Evolutionary conservation across 192 early-diverging fungal species (phyloP), one percentile per base, ranked within the genome.

Genomic region (Diversispora epigaea): DNA sequence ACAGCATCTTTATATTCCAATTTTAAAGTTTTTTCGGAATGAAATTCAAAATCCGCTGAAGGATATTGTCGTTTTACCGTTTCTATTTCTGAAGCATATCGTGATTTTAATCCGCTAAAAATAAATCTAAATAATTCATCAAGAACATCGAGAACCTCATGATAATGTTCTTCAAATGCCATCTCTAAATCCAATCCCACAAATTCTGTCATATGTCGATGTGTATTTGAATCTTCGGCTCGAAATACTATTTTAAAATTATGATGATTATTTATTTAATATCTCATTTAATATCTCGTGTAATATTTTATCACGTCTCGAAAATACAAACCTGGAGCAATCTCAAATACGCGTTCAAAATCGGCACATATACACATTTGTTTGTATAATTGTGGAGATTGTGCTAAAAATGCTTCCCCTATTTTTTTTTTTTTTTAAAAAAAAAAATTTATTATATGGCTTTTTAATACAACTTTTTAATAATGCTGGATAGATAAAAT

Each of bases 321-420:
- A 12, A 14, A 14, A 14, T 32, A 22, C 43, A 12, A 62, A 73
- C 71, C 71, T 0, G 93, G 93, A 8, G 85, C 95, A 78, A 99
- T 95, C 82, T 99, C 98, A 79, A 93, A 99, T n/a, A 99, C 98
- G 41, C 94, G 89, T 76, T 94, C 96, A 80, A 98, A 96, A 82
- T 98, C 98, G 63, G 95, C 90, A 74, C 91, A 93, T 80, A 99
- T 95, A 80, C 92, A 93, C 94, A 97, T 97, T 83, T 99, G 98
- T 90, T 99, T 99, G 88, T 96, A 96, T 66, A 99, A 88, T 84
- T 99, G 98, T 68, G 98, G 98, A 19, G 96, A 98, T 80, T 99
- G 98, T 39, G 98, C 96, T 54, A 99, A 86, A 83, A 86, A 99
- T 3, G 98, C 98, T 19, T 88, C 85, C 9, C 81, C 89, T 92